Base-by-base conservation (phyloP, 2,329 filamentous ascomycete species). In the Lecanicillium sp. region DNA sequence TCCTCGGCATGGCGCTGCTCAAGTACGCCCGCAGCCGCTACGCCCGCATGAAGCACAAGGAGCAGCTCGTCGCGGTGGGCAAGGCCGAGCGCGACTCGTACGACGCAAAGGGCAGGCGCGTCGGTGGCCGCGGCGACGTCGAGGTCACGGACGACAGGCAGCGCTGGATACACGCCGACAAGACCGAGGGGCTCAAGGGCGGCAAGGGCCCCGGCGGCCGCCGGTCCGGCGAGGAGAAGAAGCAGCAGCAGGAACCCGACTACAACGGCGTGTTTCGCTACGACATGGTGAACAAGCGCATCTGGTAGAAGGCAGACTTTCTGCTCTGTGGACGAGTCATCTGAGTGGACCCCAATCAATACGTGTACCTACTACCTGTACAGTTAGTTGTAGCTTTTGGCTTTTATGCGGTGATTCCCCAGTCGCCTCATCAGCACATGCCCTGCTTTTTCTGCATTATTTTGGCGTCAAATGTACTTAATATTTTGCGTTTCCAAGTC, bases 211-310 rank as follows among this genome's bases (percentile, higher is more conserved):
- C 75, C 6, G 79, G 78, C 52, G 79, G 81, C 54, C 82, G 77
- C 55, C 75, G 74, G 20, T 69, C 55, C 5, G 58, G 55, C n/a
- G 44, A 67, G 27, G 71, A 71, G 52, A 68, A 74, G 29, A 69
- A 70, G 44, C 76, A 79, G 44, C 81, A 50, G 17, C 55, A 54
- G 2, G 61, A 64, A 2, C 55, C 51, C 4, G 68, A 71, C 79
- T 62, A 80, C 81, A 66, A 86, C 75, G 60, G 81, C 70, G 62
- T 88, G 82, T 53, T 81, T 75, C 77, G 93, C 58, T 98, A 96
- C 69, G 89, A 90, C 62, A 96, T 97, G 93, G 84, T 90, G 58
- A 88, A 89, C 1, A 97, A 96, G 75, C 78, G 93, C 62, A 98
- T 98, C 58, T 98, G 93, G 93, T 97, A 33, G 26, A 29, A 12